Percentiles rank a stretch among this genome's conserved stretches.
Conservation (phyloP, 257 asterid species). For the Mentha longifolia region DNA sequence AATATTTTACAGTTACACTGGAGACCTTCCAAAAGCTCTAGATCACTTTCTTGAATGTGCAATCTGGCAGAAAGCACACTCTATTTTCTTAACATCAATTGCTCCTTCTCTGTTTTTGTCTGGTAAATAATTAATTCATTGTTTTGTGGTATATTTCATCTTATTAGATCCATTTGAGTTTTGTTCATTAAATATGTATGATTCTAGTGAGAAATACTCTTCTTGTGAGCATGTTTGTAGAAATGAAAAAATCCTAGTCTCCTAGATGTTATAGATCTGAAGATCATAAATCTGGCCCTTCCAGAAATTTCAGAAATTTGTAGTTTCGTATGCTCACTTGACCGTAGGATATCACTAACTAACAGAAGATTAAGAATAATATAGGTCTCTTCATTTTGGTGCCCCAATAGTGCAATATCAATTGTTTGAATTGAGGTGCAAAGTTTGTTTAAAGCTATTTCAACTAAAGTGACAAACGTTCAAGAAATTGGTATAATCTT, state of each 20-base stretch:
- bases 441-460: background rate
- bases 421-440: background rate
- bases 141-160: conserved; percentile 20
- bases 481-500: background rate
- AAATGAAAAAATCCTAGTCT: conserved; percentile 1
- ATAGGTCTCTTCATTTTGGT: conserved; percentile 1
- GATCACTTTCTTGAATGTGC: conserved; percentile 83
- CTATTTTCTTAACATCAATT: conserved; percentile 76
- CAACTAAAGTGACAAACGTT: background rate
- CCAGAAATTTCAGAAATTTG: background rate
- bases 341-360: background rate
- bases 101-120: conserved; percentile 85
- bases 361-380: background rate
- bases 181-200: background rate
- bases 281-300: background rate
- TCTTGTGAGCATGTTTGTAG: conserved; percentile 11
- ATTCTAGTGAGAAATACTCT: conserved; percentile 7
- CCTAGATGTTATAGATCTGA: background rate
- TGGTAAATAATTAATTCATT: conserved; percentile 44
- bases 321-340: conserved; percentile 13
- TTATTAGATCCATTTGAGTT: conserved; percentile 13
- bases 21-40: conserved; percentile 77
- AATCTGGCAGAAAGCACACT: conserved; percentile 94
- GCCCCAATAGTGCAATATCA: conserved; percentile 8
- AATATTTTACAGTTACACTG: conserved; percentile 65